Percentiles rank a stretch among this genome's conserved stretches.
These are phyloP conservation scores for Oleoguttula mirabilis DNA, from an alignment of 495 filamentous ascomycete genomes.

Conservation along the genomic window DNA sequence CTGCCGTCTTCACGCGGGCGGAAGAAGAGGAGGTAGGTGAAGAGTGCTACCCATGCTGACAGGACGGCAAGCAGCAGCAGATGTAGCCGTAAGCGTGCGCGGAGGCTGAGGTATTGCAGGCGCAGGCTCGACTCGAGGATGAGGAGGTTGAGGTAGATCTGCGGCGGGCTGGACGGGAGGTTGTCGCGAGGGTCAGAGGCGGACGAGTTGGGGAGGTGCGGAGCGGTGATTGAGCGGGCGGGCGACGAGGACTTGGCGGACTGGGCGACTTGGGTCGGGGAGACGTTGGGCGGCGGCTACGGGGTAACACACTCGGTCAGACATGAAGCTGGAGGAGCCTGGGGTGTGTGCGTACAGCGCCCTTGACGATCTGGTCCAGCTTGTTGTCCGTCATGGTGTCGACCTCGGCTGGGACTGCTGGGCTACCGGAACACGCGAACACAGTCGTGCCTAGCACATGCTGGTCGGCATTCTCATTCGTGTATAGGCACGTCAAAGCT, in stretches of 20 bases:
- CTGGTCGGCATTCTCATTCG: no score
- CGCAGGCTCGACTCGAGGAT: slow-evolving; percentile 93
- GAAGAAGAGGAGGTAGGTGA: slow-evolving; percentile 76
- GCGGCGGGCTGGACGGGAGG: slow-evolving; percentile 80
- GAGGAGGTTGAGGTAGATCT: slow-evolving; percentile 95
- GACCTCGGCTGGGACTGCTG: no score
- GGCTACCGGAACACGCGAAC: no score
- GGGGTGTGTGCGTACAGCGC: slow-evolving; percentile 41
- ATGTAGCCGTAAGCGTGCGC: slow-evolving; percentile 79
- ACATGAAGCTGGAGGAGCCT: no score
- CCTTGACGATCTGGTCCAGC: slow-evolving; percentile 83
- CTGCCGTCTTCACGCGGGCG: slow-evolving; percentile 81
- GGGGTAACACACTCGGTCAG: no score
- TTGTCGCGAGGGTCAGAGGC: slow-evolving; percentile 61
- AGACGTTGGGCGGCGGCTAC: slow-evolving; percentile 27
- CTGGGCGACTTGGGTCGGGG: slow-evolving; percentile 26
- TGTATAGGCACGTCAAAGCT: no score
- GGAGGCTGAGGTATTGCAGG: slow-evolving; percentile 79
- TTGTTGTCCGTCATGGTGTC: slow-evolving; percentile 47
- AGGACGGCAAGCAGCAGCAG: slow-evolving; percentile 86
- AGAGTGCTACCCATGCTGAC: slow-evolving; percentile 64
- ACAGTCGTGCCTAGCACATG: no score
- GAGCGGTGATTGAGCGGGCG: slow-evolving; percentile 22
- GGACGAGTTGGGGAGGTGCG: slow-evolving; percentile 29
- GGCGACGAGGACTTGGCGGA: slow-evolving; percentile 25